A percentile compares a stretch with the other conserved stretches of the same genome.
Conservation (phyloP, 768 basidiomycete species). For the Amanita inopinata region DNA sequence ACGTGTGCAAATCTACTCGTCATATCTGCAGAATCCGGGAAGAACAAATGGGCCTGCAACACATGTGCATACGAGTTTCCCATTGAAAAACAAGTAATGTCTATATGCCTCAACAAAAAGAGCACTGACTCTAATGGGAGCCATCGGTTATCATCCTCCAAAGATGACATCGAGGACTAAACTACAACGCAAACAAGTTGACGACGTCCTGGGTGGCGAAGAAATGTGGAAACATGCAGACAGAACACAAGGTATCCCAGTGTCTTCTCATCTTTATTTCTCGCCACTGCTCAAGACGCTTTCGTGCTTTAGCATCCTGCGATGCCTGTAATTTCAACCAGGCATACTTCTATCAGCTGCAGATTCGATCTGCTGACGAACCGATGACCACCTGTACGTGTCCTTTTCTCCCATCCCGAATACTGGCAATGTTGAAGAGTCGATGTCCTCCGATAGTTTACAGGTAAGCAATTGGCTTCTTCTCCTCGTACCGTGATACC, state of each 20-base stretch:
- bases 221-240: conserved; percentile 94
- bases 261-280: not conserved
- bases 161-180: conserved; percentile 89
- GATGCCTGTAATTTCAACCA: conserved; percentile 76
- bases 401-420: too few species aligned
- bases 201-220: conserved; percentile 92
- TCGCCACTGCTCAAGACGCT: not conserved
- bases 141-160: not conserved
- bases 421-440: too few species aligned
- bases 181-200: conserved; percentile 82
- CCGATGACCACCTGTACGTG: conserved; percentile 71
- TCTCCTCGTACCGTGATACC: not conserved
- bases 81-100: conserved; percentile 65
- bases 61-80: conserved; percentile 95
- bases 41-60: conserved; percentile 90
- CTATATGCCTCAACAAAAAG: not conserved
- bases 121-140: not conserved
- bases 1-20: conserved; percentile 85
- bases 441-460: too few species aligned
- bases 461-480: conserved; percentile 45
- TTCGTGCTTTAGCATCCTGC: conserved; percentile 34
- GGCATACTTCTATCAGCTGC: conserved; percentile 93
- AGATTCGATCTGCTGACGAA: conserved; percentile 90
- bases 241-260: conserved; percentile 56
- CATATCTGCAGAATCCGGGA: conserved; percentile 66